Evolutionary conservation across 768 basidiomycete species (phyloP), one percentile per base, ranked within the genome.

Genomic region (Myochromella boudieri): DNA sequence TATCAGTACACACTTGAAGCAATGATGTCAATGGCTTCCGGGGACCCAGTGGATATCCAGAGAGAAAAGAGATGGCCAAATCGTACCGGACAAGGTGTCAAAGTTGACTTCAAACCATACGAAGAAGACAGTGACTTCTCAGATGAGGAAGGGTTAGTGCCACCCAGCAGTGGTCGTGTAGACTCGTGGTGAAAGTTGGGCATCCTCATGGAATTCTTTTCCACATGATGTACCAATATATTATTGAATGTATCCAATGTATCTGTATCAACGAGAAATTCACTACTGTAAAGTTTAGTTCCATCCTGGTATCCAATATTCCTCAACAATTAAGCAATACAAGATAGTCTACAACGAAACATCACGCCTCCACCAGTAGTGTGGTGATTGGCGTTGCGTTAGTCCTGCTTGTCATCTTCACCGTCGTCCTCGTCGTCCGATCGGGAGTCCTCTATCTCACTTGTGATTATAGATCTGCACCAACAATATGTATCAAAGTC

Each of bases 21-120:
- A 10, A 60, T 88, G 60, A 76, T 76, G 44, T 64, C 72, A 22
- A 91, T 94, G 91, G 87, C 86, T 14, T 70, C 74, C 17, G 90
- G 88, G 4, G 81, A 81, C 40, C 80, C 80, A 7, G 56, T 92
- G 8, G 91, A 93, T 60, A 71, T 73, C 41, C 91, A 93, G 55
- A 78, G 89, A 44, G 84, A 88, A 56, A 72, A 80, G 59, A 76
- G 91, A 28, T 93, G 91, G 91, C 91, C 91, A 1, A 76, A 73
- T 52, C 80, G 74, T 42, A 79, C 78, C 6, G 52, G 60, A 14
- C 64, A 67, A 18, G 59, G 68, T 36, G 65, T 80, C 29, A 72
- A 78, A 54, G 85, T 87, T 8, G 63, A 77, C 39, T 82, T 86
- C 59, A 70, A 77, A 41, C 63, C 75, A 12, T 76, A 75, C 70